phyloP scores from a whole-genome alignment of 768 basidiomycete genomes.

The Hypholoma fasciculare region DNA sequence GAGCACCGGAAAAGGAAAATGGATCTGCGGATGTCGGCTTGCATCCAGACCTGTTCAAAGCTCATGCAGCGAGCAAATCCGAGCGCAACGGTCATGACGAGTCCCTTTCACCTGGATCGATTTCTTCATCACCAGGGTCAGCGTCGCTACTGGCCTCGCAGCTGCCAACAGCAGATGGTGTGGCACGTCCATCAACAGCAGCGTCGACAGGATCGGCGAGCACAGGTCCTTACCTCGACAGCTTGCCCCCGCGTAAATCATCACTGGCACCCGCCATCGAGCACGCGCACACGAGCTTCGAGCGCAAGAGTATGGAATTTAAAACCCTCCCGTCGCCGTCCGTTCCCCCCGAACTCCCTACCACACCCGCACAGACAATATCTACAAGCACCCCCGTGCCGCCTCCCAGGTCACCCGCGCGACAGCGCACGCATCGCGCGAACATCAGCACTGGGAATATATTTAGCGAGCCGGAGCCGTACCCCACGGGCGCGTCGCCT shows the following conservation, averaged over 20 bases:
- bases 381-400: not conserved
- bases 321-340: slow-evolving; percentile 4
- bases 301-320: slow-evolving; percentile 19
- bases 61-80: slow-evolving; percentile 12
- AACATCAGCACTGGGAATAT: slow-evolving; percentile 18
- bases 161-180: slow-evolving; percentile 18
- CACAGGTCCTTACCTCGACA: slow-evolving; percentile 15
- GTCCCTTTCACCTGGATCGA: slow-evolving; percentile 25
- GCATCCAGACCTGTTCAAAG: slow-evolving; percentile 15
- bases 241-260: slow-evolving; percentile 24
- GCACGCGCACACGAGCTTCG: slow-evolving; percentile 13
- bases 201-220: slow-evolving; percentile 16
- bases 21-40: slow-evolving; percentile 10
- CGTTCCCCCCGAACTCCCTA: not conserved
- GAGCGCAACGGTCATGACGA: slow-evolving; percentile 25
- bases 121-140: slow-evolving; percentile 29
- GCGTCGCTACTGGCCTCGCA: slow-evolving; percentile 17
- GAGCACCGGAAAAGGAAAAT: slow-evolving; percentile 19
- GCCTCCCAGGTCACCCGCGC: slow-evolving; percentile 9
- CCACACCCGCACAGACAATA: not conserved
- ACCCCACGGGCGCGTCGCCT: slow-evolving; percentile 11
- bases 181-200: slow-evolving; percentile 20
- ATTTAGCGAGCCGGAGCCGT: slow-evolving; percentile 7
- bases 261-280: slow-evolving; percentile 22
- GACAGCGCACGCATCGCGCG: slow-evolving; percentile 6